phyloP scores from a whole-genome alignment of 768 basidiomycete genomes.

The Lentinula boryana region DNA sequence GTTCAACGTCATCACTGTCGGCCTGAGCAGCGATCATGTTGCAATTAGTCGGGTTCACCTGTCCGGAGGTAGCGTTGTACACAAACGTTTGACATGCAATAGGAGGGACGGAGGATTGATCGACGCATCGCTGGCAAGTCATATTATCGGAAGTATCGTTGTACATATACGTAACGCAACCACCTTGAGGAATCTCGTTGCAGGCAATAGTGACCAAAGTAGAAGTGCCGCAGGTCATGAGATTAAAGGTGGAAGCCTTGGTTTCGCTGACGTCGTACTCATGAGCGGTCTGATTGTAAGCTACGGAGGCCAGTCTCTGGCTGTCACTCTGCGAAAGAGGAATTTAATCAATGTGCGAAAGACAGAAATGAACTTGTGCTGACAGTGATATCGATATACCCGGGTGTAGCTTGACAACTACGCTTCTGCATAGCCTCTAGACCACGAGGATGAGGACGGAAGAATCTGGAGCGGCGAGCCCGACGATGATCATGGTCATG shows the following conservation, averaged over 20 bases:
- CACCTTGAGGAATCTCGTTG: background rate
- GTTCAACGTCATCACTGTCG: background rate
- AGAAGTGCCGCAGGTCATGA: background rate
- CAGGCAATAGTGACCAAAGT: background rate
- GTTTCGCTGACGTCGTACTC: background rate
- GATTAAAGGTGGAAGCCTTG: background rate
- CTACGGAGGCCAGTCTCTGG: background rate
- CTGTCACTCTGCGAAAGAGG: background rate
- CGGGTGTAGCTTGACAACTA: background rate
- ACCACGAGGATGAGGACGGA: background rate
- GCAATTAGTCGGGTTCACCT: background rate
- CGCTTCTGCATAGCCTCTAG: background rate
- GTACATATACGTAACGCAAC: background rate
- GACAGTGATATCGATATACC: slow-evolving; percentile 1
- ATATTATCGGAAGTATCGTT: background rate
- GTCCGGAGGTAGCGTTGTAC: slow-evolving; percentile 1
- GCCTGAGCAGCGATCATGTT: background rate
- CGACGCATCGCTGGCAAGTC: background rate
- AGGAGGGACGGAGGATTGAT: background rate
- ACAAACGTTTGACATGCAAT: background rate
- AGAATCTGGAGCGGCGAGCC: background rate
- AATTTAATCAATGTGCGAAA: background rate
- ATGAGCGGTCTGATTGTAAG: background rate
- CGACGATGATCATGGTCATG: background rate
- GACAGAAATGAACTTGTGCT: background rate